Evolutionary conservation across 805 yeast species (phyloP).

Genomic region (Spathaspora sp.): DNA sequence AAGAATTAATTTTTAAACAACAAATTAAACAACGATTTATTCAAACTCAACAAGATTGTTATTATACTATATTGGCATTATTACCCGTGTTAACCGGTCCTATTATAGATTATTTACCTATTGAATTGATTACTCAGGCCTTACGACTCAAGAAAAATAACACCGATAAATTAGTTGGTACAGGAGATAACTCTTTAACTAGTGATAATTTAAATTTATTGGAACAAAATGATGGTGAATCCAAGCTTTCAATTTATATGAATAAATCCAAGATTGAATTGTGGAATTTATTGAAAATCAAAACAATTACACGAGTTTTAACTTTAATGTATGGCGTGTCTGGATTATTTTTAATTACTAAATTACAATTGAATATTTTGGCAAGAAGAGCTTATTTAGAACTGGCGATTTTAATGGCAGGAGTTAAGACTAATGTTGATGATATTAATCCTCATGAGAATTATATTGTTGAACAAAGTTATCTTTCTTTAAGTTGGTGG

Average conservation of each 20-base stretch:
- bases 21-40: conserved; percentile 75
- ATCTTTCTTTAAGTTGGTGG: conserved; percentile 92
- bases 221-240: conserved; percentile 18
- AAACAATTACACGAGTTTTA: conserved; percentile 69
- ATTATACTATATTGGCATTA: conserved; percentile 77
- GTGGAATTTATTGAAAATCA: conserved; percentile 79
- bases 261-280: conserved; percentile 46
- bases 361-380: conserved; percentile 81
- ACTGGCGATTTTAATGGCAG: conserved; percentile 70
- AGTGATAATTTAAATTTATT: conserved; percentile 37
- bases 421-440: conserved; percentile 26
- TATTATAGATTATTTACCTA: conserved; percentile 58
- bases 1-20: conserved; percentile 40
- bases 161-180: not conserved
- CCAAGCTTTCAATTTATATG: conserved; percentile 16
- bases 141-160: conserved; percentile 56
- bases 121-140: conserved; percentile 68
- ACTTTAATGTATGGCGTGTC: conserved; percentile 68
- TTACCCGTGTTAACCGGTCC: conserved; percentile 73
- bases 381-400: conserved; percentile 84
- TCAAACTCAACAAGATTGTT: conserved; percentile 89
- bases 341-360: conserved; percentile 69
- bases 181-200: conserved; percentile 20
- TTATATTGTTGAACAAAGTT: conserved; percentile 72
- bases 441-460: conserved; percentile 26